Percentiles rank a stretch among this genome's conserved stretches.
Evolutionary conservation across 106 monocot species (phyloP).

Genomic region (Dendrobium chrysotoxum): DNA sequence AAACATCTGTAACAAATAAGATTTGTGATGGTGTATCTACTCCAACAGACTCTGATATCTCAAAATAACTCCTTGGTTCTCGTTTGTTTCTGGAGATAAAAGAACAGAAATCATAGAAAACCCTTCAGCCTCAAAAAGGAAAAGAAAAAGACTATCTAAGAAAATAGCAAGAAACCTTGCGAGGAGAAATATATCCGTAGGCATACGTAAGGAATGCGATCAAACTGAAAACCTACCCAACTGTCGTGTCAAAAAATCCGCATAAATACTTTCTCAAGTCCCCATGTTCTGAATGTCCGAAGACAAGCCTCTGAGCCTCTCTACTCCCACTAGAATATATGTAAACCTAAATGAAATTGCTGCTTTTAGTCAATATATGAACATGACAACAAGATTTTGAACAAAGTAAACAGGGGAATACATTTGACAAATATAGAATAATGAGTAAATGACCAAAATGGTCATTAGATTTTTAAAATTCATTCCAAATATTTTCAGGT

Average conservation of each 20-base stretch:
- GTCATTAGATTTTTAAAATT: too few relatives aligned
- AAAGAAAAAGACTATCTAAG: neutral
- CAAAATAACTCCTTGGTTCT: conserved; percentile 76
- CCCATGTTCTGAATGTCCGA: conserved; percentile 78
- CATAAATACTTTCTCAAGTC: conserved; percentile 81
- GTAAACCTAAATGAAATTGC: conserved; percentile 49
- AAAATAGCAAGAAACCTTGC: neutral
- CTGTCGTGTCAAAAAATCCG: conserved; percentile 91
- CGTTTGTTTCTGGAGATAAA: conserved; percentile 66
- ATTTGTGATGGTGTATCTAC: conserved; percentile 79
- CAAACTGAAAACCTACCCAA: conserved; percentile 55
- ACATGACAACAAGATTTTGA: neutral
- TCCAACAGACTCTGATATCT: conserved; percentile 80
- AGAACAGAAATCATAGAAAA: neutral
- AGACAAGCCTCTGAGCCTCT: conserved; percentile 91
- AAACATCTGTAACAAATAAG: conserved; percentile 90
- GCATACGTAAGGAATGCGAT: neutral
- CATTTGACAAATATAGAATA: too few relatives aligned
- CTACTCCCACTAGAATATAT: conserved; percentile 99
- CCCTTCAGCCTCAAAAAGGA: neutral
- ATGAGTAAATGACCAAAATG: too few relatives aligned
- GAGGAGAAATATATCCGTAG: too few relatives aligned
- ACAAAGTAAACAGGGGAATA: too few relatives aligned
- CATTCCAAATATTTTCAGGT: too few relatives aligned
- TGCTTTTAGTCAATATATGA: neutral